phyloP scores from a whole-genome alignment of 495 filamentous ascomycete genomes.

The Podospora tetraspora region DNA sequence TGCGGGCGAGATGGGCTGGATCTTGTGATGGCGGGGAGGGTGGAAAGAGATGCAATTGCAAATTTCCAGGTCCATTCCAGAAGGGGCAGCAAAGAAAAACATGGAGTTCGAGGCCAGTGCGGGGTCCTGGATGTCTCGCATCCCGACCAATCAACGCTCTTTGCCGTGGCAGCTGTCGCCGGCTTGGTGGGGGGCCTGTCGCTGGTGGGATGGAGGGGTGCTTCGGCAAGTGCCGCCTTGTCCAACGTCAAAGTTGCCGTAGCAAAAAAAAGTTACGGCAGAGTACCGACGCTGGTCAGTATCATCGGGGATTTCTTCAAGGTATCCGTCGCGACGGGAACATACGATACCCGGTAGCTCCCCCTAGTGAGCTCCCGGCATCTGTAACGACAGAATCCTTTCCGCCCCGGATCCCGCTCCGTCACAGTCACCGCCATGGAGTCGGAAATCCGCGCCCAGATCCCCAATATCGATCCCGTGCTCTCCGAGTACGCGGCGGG shows the following conservation, averaged over 20 bases:
- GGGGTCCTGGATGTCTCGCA: constrained; percentile 5
- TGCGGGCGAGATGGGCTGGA: not conserved
- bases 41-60: not conserved
- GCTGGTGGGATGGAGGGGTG: not conserved
- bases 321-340: not conserved
- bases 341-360: not conserved
- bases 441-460: constrained; percentile 76
- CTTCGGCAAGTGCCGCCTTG: constrained; percentile 15
- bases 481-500: constrained; percentile 91
- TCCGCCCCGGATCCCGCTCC: constrained; percentile 1
- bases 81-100: constrained; percentile 4
- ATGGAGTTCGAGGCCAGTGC: not conserved
- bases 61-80: constrained; percentile 2
- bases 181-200: constrained; percentile 5
- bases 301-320: not conserved
- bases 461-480: constrained; percentile 85
- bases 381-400: not conserved
- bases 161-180: not conserved
- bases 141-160: constrained; percentile 6
- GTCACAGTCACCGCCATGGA: constrained; percentile 60
- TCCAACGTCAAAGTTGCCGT: not conserved
- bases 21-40: not conserved
- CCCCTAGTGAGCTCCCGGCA: not conserved
- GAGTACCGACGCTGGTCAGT: not conserved
- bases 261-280: not conserved